Base-by-base conservation (phyloP, 441 rosid species). In the Raphanus hybrid region DNA sequence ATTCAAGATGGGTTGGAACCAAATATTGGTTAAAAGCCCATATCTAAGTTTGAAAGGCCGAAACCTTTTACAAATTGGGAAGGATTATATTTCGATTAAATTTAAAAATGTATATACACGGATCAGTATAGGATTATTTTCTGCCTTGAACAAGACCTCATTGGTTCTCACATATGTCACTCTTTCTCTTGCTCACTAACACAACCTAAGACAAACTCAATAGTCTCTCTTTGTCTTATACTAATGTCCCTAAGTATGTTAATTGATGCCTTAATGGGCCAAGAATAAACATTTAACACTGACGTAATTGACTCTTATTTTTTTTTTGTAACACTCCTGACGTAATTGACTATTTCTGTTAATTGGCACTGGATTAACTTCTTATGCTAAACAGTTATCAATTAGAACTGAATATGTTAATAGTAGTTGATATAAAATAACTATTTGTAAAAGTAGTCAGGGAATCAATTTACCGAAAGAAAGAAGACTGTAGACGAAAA, bases 361-460 rank as follows among this genome's bases (percentile, higher is more conserved):
- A 54, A 15, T 15, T 54, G 23, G 23, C 57, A 50, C 6, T 45
- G 1, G 52, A 45, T 6, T 48, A n/a, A 14, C 15, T 48, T 48
- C 18, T 14, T 48, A n/a, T 48, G 55, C 55, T n/a, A 55, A 37
- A 57, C 32, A 3, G 34, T 20, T 16, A 18, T 12, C 18, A 27
- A 29, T n/a, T 12, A 14, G 20, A 52, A 52, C 57, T 6, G 20
- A 14, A 14, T 8, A 52, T 52, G 9, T 52, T 52, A 14, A 14
- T 52, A 54, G 59, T 16, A 52, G 57, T 52, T 52, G 57, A 16
- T 52, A 15, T 16, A 54, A 54, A 54, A 54, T 8, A 54, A 15
- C 20, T 52, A 52, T 15, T 52, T 5, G 43, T 32, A 32, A 62
- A 61, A 8, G 43, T 62, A 32, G 66, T n/a, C 67, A 63, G 67